Base-by-base conservation (phyloP, 495 filamentous ascomycete species). In the Acidiella bohemica region DNA sequence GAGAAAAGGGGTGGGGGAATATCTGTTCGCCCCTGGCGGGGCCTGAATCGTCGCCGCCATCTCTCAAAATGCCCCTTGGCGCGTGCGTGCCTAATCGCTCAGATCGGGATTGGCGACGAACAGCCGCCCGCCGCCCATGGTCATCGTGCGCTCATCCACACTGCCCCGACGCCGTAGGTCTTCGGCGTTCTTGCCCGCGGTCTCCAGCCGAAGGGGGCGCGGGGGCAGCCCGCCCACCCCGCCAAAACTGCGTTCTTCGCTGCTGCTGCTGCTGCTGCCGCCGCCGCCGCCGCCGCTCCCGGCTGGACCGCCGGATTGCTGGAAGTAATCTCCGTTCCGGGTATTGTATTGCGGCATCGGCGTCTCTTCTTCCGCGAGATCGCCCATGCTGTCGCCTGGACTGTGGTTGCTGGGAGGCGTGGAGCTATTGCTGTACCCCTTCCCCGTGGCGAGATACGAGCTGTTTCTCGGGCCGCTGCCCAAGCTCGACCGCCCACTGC, bases 81-180 rank as follows among this genome's bases (percentile, higher is more conserved):
- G n/a, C n/a, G n/a, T n/a, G n/a, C n/a, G n/a, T n/a, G n/a, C n/a
- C 62, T 60, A 79, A 59, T 81, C 76, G 55, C 73, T 78, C 33
- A 70, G 54, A 57, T 97, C 90, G 17, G 90, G 90, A 59, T 97
- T 97, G 14, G 92, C 92, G 53, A 97, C 87, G 50, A 84, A 95
- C 40, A 97, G 63, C 39, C 86, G 73, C 14, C 78, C 82, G 29
- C 79, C 75, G 23, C 82, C 85, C 76, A 93, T 85, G 4, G 77
- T 78, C 44, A 70, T 76, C 17, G 82, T 83, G 53, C 82, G 71
- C 59, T 96, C 90, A 57, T 97, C 92, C 36, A 97, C 85, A 58
- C 90, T 96, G 8, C 88, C 90, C 49, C 84, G 70, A 41, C 88
- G 75, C 54, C 73, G 68, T 25, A 93, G 62, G 25, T 93, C 85